Evolutionary conservation across 768 basidiomycete genomes (phyloP), one percentile per base, ranked within the genome.

Genomic region (Serendipita sp.): DNA sequence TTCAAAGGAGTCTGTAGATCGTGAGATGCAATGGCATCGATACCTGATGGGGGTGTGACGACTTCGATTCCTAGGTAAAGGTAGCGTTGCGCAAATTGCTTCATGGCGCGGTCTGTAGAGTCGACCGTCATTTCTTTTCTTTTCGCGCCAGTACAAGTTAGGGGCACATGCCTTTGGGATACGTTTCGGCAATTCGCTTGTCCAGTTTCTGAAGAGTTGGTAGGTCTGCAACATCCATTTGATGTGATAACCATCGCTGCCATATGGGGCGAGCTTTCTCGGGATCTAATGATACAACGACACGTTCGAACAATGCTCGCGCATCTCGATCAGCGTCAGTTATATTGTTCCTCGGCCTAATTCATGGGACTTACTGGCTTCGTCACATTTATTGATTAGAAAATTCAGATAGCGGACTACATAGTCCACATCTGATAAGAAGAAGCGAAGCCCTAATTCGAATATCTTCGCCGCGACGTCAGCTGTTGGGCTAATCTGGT

Each of bases 231-330:
- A 88, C 97, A 68, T 90, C 86, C 74, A 93, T 97, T 72, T 96
- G 91, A 74, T 95, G 95, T 62, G 86, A 79, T 3, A 92, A 85
- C 96, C 94, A 98, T 45, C 90, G 82, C 69, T 96, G 92, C 94
- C 94, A 99, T 17, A 98, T 78, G 0, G 88, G 85, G 38, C 88
- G 78, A 16, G 90, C 90, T 43, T 82, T 81, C 48, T 90, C 88
- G 5, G 88, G 75, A 0, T 67, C 63, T 71, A 96, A 91, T 3
- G 80, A 85, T 16, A 78, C 72, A 26, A 95, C 87, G 4, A 90
- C 85, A 28, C 89, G 82, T 70, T 99, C 95, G 70, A 99, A 99
- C 28, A 98, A 75, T 0, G 95, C 95, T 62, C 95, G 83, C 0
- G 95, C 96, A 75, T 99, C 96, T 99, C 44, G 64, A 4, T 56